Percentiles rank a stretch among this genome's conserved stretches.
phyloP scores from a whole-genome alignment of 176 grass and related monocot genomes.

The Panicum miliaceum region DNA sequence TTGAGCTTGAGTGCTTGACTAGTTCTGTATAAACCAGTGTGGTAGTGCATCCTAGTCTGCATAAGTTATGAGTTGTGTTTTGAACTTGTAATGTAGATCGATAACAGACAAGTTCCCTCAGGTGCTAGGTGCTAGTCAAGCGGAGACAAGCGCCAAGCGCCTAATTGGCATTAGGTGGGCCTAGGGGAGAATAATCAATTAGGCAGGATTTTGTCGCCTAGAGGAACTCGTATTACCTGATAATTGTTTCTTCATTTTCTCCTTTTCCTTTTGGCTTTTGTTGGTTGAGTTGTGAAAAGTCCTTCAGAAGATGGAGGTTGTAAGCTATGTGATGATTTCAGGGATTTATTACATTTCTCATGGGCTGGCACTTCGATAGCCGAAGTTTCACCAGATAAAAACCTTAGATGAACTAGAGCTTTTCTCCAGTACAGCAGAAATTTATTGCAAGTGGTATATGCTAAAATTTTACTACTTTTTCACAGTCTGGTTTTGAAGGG shows the following conservation, averaged over 20 bases:
- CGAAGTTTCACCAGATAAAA: not conserved
- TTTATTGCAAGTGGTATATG: not conserved
- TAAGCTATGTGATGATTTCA: not conserved
- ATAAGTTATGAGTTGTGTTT: not conserved
- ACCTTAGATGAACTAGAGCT: conserved; percentile 1
- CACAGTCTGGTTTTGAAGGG: conserved; percentile 93
- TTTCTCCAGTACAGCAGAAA: conserved; percentile 6
- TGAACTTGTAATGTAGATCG: not conserved
- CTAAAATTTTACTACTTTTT: conserved; percentile 29
- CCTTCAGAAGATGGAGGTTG: conserved; percentile 17
- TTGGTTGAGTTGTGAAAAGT: not conserved
- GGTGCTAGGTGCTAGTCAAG: not conserved
- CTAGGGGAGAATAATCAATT: not conserved
- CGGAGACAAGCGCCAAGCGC: not conserved
- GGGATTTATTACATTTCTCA: conserved; percentile 5
- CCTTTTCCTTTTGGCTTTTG: not conserved
- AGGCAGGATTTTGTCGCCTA: not conserved
- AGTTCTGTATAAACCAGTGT: not conserved
- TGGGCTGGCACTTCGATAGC: not conserved
- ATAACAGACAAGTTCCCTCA: not conserved
- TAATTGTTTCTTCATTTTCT: not conserved
- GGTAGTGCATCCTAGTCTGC: not conserved
- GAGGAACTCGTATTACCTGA: not conserved
- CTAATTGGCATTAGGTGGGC: not conserved
- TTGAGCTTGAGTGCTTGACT: conserved; percentile 4